Percentiles rank a stretch among this genome's conserved stretches.
Evolutionary conservation across 148 eudicot species (phyloP).

Genomic region (Dysphania ambrosioides): DNA sequence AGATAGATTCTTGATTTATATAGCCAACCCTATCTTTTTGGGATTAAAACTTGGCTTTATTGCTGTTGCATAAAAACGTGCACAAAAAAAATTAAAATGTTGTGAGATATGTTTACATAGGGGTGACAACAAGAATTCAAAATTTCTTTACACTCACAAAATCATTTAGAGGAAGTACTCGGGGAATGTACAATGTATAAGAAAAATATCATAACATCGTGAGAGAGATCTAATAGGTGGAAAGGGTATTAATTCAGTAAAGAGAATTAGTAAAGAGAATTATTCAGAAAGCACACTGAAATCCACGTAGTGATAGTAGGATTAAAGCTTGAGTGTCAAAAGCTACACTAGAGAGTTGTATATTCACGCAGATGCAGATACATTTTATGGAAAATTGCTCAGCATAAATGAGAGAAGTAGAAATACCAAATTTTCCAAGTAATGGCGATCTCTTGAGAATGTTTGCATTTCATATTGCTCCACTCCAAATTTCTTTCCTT

Average conservation of each 20-base stretch:
- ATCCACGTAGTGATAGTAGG: neutral
- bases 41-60: too few species aligned
- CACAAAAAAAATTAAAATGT: neutral
- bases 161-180: too few species aligned
- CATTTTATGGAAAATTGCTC: neutral
- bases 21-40: too few species aligned
- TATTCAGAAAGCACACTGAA: neutral
- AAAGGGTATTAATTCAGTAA: neutral
- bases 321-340: neutral
- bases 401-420: constrained; percentile 7
- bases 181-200: neutral
- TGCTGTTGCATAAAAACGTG: too few species aligned
- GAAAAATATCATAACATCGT: neutral
- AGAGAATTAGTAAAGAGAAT: neutral
- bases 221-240: neutral
- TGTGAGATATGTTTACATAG: neutral
- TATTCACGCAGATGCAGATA: neutral
- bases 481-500: constrained; percentile 92
- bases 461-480: constrained; percentile 98
- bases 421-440: constrained; percentile 75
- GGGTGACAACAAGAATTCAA: neutral
- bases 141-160: neutral
- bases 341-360: neutral
- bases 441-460: constrained; percentile 69
- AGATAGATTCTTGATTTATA: too few species aligned